Evolutionary conservation across 2,329 filamentous ascomycete species (phyloP).

Genomic region (Pestalotiopsis sp.): DNA sequence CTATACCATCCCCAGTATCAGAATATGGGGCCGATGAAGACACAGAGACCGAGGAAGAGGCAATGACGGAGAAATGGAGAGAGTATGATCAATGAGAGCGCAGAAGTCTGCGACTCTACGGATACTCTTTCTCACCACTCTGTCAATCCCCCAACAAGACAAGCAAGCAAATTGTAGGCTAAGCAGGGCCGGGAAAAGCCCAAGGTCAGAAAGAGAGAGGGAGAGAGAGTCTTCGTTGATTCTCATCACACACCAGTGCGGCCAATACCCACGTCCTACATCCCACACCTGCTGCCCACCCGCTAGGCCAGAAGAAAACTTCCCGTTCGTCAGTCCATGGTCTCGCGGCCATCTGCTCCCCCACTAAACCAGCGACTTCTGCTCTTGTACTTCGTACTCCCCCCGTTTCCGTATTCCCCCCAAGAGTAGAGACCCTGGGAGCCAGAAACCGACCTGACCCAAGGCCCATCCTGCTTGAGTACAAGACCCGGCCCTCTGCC

Average conservation of each 20-base stretch:
- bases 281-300: slow-evolving; percentile 15
- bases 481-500: slow-evolving; percentile 13
- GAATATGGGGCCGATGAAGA: neutral
- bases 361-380: slow-evolving; percentile 5
- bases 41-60: neutral
- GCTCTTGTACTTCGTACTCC: slow-evolving; percentile 7
- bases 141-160: neutral
- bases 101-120: neutral
- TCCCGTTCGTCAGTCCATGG: slow-evolving; percentile 14
- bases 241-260: slow-evolving; percentile 2
- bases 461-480: slow-evolving; percentile 10
- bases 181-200: neutral
- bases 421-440: slow-evolving; percentile 7
- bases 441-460: slow-evolving; percentile 10
- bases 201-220: too few species aligned
- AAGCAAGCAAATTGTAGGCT: neutral
- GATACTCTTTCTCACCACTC: neutral
- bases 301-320: slow-evolving; percentile 5
- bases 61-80: neutral
- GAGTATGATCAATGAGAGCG: neutral
- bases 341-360: slow-evolving; percentile 13
- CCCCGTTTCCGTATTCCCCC: slow-evolving; percentile 11
- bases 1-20: neutral
- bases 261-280: slow-evolving; percentile 7
- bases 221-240: neutral